Evolutionary conservation across 345 rosid species (phyloP).

Genomic region (Durio zibethinus): DNA sequence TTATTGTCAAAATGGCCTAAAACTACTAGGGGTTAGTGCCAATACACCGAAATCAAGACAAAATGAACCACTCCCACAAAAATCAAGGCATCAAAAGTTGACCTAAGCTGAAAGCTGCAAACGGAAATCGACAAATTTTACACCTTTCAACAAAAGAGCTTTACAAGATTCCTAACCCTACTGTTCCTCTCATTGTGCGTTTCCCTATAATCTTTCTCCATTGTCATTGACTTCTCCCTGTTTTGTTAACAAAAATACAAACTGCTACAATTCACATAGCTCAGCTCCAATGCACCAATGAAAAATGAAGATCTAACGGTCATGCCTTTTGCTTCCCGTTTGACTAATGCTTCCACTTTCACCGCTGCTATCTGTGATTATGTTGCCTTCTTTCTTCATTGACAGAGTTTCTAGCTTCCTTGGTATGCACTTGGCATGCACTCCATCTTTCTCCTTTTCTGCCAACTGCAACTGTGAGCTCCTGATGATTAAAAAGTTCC

Average conservation of each 20-base stretch:
- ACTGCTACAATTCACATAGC: constrained; percentile 26
- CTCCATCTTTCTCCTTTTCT: constrained; percentile 34
- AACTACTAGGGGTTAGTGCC: constrained; percentile 3
- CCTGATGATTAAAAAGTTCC: constrained; percentile 23
- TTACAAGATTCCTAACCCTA: constrained; percentile 5
- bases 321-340: constrained; percentile 24
- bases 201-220: background rate
- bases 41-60: constrained; percentile 6
- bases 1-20: background rate
- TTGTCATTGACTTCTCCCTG: background rate
- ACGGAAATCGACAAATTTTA: background rate
- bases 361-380: background rate
- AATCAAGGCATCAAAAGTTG: background rate
- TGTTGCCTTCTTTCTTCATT: constrained; percentile 29
- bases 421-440: constrained; percentile 43
- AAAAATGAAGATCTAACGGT: background rate
- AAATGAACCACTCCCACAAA: background rate
- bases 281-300: constrained; percentile 11
- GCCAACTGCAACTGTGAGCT: constrained; percentile 39
- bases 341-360: too few species aligned
- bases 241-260: background rate
- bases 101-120: background rate
- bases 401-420: constrained; percentile 37
- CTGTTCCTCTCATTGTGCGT: background rate
- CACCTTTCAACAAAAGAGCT: background rate